Base-by-base conservation (phyloP, 2,329 filamentous ascomycete species). In the Fusarium sp. region DNA sequence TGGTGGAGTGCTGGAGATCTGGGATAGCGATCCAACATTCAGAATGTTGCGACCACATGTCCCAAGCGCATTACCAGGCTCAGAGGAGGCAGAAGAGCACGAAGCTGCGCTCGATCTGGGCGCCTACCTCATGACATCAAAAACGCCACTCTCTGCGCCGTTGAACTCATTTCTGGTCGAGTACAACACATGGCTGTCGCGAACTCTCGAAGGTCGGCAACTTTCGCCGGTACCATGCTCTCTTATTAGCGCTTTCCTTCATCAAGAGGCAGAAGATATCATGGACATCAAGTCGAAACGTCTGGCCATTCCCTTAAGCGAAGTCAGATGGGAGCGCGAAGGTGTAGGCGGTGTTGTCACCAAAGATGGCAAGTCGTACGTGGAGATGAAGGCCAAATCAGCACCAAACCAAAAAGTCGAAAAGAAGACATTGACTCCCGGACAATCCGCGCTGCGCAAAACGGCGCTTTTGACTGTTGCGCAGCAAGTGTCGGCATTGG, bases 261-360 rank as follows among this genome's bases (percentile, higher is more conserved):
- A 94, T n/a, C 91, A 95, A 76, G 94, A 97, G 78, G 86, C 91
- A 7, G 92, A 94, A 47, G 82, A 82, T 2, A 84, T 98, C 11
- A 85, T 85, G 52, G 90, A 92, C 41, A 84, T 94, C 30, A 90
- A 89, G 55, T 92, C 88, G 61, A 90, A 92, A 44, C 90, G 95
- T 34, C 84, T 98, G 55, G 95, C 94, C n/a, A 91, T 98, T 27
- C 94, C 94, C 2, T 84, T 97, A 0, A 91, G 92, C 47, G 92
- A 97, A 77, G 86, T 96, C 46, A 89, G 92, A 51, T 97, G 94
- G 94, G 94, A 97, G 83, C 88, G 90, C 54, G 93, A 96, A 76
- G 89, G 89, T 55, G 88, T 88, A 66, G 90, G 85, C 73, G 89
- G 86, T 77, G 85, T 86, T 65, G 86, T 87, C 62, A 91, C 87